phyloP scores from a whole-genome alignment of 2,329 filamentous ascomycete genomes.

The Madurella fahalii region DNA sequence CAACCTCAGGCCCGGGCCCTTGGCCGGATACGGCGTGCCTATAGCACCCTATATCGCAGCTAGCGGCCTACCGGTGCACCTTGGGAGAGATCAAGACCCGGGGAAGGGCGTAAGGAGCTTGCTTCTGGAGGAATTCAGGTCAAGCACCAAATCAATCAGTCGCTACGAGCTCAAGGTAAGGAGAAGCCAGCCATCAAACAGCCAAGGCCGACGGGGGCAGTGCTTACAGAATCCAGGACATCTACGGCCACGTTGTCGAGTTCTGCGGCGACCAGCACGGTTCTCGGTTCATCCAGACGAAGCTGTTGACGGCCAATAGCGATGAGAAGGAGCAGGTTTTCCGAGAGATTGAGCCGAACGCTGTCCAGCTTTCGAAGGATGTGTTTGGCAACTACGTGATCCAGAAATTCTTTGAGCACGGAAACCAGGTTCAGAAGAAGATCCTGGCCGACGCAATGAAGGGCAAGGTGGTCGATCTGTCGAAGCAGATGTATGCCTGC shows the following conservation, averaged over 20 bases:
- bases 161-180: slow-evolving; percentile 73
- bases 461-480: slow-evolving; percentile 74
- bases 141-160: slow-evolving; percentile 65
- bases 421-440: slow-evolving; percentile 89
- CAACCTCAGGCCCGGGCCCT: slow-evolving; percentile 33
- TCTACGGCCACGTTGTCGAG: slow-evolving; percentile 82
- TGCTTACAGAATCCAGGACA: slow-evolving; percentile 50
- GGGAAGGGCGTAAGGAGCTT: slow-evolving; percentile 18
- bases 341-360: slow-evolving; percentile 78
- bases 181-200: neutral
- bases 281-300: slow-evolving; percentile 91
- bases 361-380: slow-evolving; percentile 87
- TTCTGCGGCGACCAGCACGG: slow-evolving; percentile 96
- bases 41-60: slow-evolving; percentile 24
- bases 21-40: slow-evolving; percentile 33
- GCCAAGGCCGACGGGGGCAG: neutral
- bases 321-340: slow-evolving; percentile 94
- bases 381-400: slow-evolving; percentile 98
- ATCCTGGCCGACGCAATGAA: slow-evolving; percentile 82
- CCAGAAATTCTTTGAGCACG: slow-evolving; percentile 95
- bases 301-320: slow-evolving; percentile 86
- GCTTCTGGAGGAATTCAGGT: slow-evolving; percentile 74
- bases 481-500: slow-evolving; percentile 87
- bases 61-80: slow-evolving; percentile 18
- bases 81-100: slow-evolving; percentile 52